Evolutionary conservation across 202 grass and related monocot genomes (phyloP).

Genomic region (Miscanthus sacchariflorus): DNA sequence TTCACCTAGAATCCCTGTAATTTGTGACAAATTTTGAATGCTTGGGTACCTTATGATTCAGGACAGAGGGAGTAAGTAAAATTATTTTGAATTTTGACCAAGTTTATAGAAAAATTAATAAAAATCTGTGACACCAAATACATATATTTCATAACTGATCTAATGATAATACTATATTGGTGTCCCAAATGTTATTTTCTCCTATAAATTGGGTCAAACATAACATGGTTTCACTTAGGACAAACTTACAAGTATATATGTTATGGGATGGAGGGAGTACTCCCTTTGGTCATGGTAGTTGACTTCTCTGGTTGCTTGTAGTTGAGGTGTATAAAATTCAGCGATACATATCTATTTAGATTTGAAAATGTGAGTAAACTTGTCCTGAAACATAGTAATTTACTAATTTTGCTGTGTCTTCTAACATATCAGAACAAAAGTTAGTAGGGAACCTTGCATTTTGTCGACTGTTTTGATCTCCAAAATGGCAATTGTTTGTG

Average conservation of each 20-base stretch:
- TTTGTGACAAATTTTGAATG: background rate
- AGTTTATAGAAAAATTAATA: background rate
- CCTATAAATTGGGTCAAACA: background rate
- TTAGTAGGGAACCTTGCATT: background rate
- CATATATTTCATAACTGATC: background rate
- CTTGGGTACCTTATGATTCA: background rate
- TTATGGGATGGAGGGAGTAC: too few species aligned
- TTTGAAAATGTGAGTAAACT: background rate
- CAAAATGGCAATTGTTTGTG: background rate
- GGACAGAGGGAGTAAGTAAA: background rate
- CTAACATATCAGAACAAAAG: background rate
- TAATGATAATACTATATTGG: background rate
- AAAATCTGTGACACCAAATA: background rate
- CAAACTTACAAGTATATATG: background rate
- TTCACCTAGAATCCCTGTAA: background rate
- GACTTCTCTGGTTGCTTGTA: background rate
- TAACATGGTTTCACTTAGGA: background rate
- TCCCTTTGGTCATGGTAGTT: too few species aligned
- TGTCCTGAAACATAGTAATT: conserved; percentile 22
- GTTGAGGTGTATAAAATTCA: background rate
- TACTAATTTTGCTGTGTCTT: background rate
- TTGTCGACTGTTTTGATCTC: background rate
- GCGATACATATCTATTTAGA: conserved; percentile 1
- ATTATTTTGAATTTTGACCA: background rate
- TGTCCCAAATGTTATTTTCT: background rate